These are phyloP conservation scores for Exophiala mesophila DNA, from an alignment of 2,329 filamentous ascomycete species.

Conservation along the genomic window DNA sequence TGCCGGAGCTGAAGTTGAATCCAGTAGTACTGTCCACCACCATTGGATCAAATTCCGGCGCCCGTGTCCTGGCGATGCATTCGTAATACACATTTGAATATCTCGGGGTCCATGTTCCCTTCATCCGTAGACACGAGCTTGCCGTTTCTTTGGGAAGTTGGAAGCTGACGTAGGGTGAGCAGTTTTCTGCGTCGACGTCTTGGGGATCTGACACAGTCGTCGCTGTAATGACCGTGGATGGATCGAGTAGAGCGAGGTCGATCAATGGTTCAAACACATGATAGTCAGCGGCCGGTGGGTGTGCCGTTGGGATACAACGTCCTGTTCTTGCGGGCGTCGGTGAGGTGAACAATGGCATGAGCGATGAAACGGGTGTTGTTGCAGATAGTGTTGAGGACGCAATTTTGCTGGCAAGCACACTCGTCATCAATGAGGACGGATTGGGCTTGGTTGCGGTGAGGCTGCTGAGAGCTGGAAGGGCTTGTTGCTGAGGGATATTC, in stretches of 20 bases:
- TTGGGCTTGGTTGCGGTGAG: constrained; percentile 3
- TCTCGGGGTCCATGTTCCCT: constrained; percentile 7
- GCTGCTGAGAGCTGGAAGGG: neutral
- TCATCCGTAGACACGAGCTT: constrained; percentile 6
- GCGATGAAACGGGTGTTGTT: constrained; percentile 1
- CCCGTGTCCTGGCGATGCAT: constrained; percentile 7
- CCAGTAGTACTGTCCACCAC: constrained; percentile 1
- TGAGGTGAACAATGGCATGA: neutral
- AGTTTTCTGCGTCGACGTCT: constrained; percentile 7
- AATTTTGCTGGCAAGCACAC: neutral
- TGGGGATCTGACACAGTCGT: constrained; percentile 4
- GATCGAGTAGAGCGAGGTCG: constrained; percentile 6
- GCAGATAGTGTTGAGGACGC: constrained; percentile 5
- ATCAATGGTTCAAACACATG: constrained; percentile 9
- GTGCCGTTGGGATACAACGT: constrained; percentile 1
- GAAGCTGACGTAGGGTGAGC: constrained; percentile 1
- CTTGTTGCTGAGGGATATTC: neutral
- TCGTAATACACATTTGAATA: constrained; percentile 8
- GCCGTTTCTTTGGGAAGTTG: neutral
- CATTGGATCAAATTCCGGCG: constrained; percentile 2
- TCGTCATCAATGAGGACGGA: constrained; percentile 1
- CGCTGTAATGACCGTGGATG: neutral
- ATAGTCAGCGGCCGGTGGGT: constrained; percentile 3
- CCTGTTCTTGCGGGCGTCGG: neutral
- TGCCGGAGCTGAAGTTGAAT: constrained; percentile 4